Conservation (phyloP, 257 asterid genomes). For the Penstemon barbatus region DNA sequence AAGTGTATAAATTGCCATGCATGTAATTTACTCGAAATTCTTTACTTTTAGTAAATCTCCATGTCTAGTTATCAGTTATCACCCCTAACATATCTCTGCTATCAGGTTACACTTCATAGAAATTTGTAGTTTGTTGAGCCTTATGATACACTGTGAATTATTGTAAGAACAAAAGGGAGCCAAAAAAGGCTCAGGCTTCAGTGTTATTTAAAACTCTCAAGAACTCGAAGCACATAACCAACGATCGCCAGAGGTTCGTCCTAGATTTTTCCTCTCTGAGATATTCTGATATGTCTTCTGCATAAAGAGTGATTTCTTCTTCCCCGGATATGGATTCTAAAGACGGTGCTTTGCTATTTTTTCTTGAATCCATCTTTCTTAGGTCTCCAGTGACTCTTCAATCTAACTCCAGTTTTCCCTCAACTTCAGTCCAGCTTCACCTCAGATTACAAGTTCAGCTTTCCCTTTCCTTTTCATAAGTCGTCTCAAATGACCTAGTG, state of each 20-base stretch:
- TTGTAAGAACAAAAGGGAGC: neutral
- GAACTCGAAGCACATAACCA: constrained; percentile 22
- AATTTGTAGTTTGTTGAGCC: neutral
- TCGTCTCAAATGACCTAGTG: no score
- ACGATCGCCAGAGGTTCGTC: neutral
- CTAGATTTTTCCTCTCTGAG: constrained; percentile 12
- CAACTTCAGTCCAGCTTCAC: no score
- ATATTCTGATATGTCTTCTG: constrained; percentile 18
- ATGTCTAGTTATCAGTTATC: neutral
- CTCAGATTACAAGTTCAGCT: no score
- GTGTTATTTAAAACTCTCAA: neutral
- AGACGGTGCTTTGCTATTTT: neutral
- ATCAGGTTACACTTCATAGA: neutral
- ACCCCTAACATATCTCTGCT: neutral
- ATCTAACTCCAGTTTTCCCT: no score
- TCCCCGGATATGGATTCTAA: neutral
- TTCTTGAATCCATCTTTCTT: neutral
- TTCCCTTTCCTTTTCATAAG: no score
- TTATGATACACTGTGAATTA: neutral
- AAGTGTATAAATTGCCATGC: neutral
- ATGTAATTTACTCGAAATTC: neutral
- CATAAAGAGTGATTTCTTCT: neutral
- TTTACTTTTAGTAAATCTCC: neutral
- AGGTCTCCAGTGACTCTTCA: no score
- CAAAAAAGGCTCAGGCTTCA: neutral